A percentile compares a stretch with the other conserved stretches of the same genome.
These are phyloP conservation scores for Carex littledalei DNA, from an alignment of 176 grass and related monocot species.

Conservation along the genomic window DNA sequence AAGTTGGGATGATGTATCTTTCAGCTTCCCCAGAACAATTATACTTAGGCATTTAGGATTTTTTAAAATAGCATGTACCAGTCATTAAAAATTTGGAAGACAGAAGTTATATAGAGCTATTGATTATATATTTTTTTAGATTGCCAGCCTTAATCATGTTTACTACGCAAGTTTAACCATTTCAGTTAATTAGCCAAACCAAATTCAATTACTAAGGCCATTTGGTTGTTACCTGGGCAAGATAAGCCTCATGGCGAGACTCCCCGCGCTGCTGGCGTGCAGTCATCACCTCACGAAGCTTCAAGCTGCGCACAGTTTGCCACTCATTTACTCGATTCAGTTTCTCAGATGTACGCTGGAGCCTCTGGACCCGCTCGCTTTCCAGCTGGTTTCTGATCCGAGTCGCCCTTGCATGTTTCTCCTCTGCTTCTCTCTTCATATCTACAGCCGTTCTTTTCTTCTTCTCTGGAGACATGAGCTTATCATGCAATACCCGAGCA, in stretches of 20 bases:
- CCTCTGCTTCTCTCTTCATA: constrained; percentile 91
- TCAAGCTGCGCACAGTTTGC: constrained; percentile 91
- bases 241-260: constrained; percentile 88
- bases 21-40: neutral
- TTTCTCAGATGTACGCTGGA: constrained; percentile 95
- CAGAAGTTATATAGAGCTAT: neutral
- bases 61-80: too few species aligned
- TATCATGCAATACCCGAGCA: constrained; percentile 84
- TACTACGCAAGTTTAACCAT: neutral
- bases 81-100: neutral
- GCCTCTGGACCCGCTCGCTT: constrained; percentile 91
- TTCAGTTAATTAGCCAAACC: neutral
- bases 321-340: constrained; percentile 92
- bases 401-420: constrained; percentile 85
- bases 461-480: constrained; percentile 99
- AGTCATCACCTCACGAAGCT: constrained; percentile 91
- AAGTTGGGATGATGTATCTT: neutral
- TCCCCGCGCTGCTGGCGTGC: constrained; percentile 88
- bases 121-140: neutral
- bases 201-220: neutral
- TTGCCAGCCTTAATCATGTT: neutral
- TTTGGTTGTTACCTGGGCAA: constrained; percentile 44
- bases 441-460: constrained; percentile 94
- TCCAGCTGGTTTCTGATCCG: constrained; percentile 95
- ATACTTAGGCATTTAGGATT: too few species aligned